These are phyloP conservation scores for Acanthamoeba healyi DNA, from an alignment of 208 protist species.

Conservation along the genomic window DNA sequence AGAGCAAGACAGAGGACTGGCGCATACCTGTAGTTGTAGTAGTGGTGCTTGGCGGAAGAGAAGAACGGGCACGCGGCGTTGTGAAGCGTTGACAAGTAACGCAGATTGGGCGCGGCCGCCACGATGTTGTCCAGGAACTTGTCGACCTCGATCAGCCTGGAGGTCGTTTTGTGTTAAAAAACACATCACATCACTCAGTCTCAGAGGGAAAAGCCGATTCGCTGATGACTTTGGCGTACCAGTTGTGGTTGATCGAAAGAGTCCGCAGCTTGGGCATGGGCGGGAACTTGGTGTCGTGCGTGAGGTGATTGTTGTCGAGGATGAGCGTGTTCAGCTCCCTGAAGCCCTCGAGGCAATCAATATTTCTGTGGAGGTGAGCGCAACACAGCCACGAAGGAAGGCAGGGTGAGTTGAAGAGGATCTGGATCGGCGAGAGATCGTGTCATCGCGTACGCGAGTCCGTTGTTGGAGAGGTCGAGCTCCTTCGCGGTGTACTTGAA, in stretches of 20 bases:
- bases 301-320: constrained; percentile 73
- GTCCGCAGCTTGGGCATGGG: constrained; percentile 65
- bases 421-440: too few relatives aligned
- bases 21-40: constrained; percentile 67
- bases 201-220: neutral
- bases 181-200: neutral
- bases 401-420: too few relatives aligned
- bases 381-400: neutral
- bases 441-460: constrained; percentile 11
- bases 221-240: neutral
- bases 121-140: constrained; percentile 72
- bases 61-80: constrained; percentile 70
- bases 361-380: neutral
- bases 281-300: constrained; percentile 72
- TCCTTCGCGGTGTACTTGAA: constrained; percentile 72
- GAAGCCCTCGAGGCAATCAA: constrained; percentile 73
- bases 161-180: neutral
- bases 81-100: constrained; percentile 63
- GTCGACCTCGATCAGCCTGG: constrained; percentile 57
- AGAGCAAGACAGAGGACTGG: neutral
- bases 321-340: constrained; percentile 75
- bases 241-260: constrained; percentile 73
- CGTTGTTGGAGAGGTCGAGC: constrained; percentile 72
- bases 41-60: constrained; percentile 64
- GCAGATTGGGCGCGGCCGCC: constrained; percentile 9